These are phyloP conservation scores for Metarhizium sp. DNA, from an alignment of 2,329 filamentous ascomycete species.

Conservation along the genomic window DNA sequence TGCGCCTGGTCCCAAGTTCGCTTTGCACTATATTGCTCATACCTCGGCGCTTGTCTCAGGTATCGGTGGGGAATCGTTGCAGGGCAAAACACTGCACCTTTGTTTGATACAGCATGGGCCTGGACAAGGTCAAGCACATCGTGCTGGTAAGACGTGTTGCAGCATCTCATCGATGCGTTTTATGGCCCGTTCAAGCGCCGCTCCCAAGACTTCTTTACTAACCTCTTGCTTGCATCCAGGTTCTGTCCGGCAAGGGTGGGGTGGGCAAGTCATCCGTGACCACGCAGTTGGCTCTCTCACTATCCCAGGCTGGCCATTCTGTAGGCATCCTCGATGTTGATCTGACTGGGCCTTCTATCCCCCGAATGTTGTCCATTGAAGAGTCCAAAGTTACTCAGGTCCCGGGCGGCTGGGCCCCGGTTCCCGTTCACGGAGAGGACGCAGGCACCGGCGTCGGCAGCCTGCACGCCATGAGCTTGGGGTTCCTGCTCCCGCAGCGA, in stretches of 20 bases:
- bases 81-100: neutral
- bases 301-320: slow-evolving; percentile 75
- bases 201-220: slow-evolving; percentile 4
- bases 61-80: neutral
- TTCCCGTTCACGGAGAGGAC: slow-evolving; percentile 63
- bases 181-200: neutral
- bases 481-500: slow-evolving; percentile 74
- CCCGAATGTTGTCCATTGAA: slow-evolving; percentile 87
- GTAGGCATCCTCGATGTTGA: slow-evolving; percentile 96
- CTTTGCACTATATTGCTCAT: neutral
- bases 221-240: slow-evolving; percentile 26
- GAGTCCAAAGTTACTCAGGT: slow-evolving; percentile 83
- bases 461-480: slow-evolving; percentile 81
- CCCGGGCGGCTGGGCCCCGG: slow-evolving; percentile 85
- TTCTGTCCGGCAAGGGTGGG: slow-evolving; percentile 93
- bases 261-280: slow-evolving; percentile 98
- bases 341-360: slow-evolving; percentile 91
- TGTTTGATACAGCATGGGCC: slow-evolving; percentile 18
- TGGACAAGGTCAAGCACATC: slow-evolving; percentile 61
- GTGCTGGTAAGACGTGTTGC: slow-evolving; percentile 46
- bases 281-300: slow-evolving; percentile 84
- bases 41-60: neutral
- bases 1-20: no score
- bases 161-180: neutral
- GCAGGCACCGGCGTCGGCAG: slow-evolving; percentile 45